phyloP scores from a whole-genome alignment of 1,284 basidiomycete species.

The Pascua guehoae region DNA sequence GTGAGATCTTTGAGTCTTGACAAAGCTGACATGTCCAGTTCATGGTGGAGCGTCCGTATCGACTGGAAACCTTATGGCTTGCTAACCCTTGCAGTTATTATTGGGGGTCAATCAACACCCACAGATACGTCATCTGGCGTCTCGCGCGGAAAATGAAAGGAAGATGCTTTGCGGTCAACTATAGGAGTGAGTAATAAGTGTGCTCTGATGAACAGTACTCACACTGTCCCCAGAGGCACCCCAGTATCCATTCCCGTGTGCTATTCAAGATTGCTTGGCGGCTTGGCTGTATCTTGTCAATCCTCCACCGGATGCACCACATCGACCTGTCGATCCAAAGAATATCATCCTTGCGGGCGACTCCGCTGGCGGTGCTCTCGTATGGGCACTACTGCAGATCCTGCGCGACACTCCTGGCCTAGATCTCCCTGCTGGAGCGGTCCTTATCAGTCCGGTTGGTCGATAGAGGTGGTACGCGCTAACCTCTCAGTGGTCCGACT shows the following conservation, averaged over 20 bases:
- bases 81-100: slow-evolving; percentile 44
- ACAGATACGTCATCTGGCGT: slow-evolving; percentile 74
- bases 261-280: slow-evolving; percentile 79
- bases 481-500: slow-evolving; percentile 57
- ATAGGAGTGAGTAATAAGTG: slow-evolving; percentile 54
- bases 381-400: slow-evolving; percentile 81
- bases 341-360: slow-evolving; percentile 82
- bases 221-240: slow-evolving; percentile 57
- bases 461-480: not conserved
- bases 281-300: slow-evolving; percentile 71
- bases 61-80: not conserved
- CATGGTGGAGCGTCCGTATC: slow-evolving; percentile 58
- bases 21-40: slow-evolving; percentile 35
- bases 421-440: slow-evolving; percentile 77
- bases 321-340: slow-evolving; percentile 73
- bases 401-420: slow-evolving; percentile 74
- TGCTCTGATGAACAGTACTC: not conserved
- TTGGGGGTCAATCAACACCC: slow-evolving; percentile 55
- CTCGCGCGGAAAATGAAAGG: slow-evolving; percentile 86
- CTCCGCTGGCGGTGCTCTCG: slow-evolving; percentile 88
- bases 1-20: slow-evolving; percentile 22
- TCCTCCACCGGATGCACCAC: slow-evolving; percentile 67
- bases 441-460: slow-evolving; percentile 69
- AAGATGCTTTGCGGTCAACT: slow-evolving; percentile 83
- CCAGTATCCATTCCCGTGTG: slow-evolving; percentile 95